phyloP scores from a whole-genome alignment of 352 stramenopile species.

The Pythium brassicae region DNA sequence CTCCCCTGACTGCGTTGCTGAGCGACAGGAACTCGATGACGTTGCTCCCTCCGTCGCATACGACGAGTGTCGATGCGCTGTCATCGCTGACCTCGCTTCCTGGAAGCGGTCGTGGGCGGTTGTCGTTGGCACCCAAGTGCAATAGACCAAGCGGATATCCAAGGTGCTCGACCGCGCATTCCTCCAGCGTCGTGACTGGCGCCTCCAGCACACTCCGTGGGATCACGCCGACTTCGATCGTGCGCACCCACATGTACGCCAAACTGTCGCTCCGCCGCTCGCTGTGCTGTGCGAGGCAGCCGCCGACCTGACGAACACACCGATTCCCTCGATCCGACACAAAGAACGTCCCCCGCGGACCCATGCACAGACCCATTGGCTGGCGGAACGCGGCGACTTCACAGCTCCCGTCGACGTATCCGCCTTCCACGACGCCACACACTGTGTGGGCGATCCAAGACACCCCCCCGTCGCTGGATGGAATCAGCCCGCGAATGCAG shows the following conservation, averaged over 20 bases:
- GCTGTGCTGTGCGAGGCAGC: constrained; percentile 14
- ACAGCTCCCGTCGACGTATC: constrained; percentile 30
- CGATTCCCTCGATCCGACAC: constrained; percentile 36
- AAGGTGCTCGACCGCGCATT: constrained; percentile 7
- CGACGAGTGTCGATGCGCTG: constrained; percentile 7
- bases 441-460: constrained; percentile 26
- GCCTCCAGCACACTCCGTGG: constrained; percentile 5
- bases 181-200: neutral
- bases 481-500: constrained; percentile 35
- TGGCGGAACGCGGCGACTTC: constrained; percentile 31
- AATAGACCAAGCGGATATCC: constrained; percentile 12
- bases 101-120: neutral
- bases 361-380: constrained; percentile 28
- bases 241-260: constrained; percentile 32
- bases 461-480: constrained; percentile 5
- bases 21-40: constrained; percentile 15
- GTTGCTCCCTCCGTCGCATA: constrained; percentile 23
- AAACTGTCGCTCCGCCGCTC: constrained; percentile 11
- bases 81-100: neutral
- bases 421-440: constrained; percentile 21
- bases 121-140: neutral
- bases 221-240: constrained; percentile 27
- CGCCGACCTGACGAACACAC: constrained; percentile 39
- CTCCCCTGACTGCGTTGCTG: neutral
- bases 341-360: constrained; percentile 27